A percentile compares a stretch with the other conserved stretches of the same genome.
phyloP scores from a whole-genome alignment of 2,329 filamentous ascomycete genomes.

The Aspergillus sojae region DNA sequence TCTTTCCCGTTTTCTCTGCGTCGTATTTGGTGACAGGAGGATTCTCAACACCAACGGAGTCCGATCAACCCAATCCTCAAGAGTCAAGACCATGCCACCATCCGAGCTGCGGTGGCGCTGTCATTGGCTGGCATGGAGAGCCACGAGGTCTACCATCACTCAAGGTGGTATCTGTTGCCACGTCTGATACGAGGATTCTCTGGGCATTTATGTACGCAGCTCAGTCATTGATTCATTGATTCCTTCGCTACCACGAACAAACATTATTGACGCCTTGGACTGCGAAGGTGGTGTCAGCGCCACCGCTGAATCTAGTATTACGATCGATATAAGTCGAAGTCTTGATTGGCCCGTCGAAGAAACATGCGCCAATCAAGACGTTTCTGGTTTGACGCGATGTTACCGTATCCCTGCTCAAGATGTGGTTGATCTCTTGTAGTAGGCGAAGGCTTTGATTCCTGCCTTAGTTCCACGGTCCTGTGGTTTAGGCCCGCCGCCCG shows the following conservation, averaged over 20 bases:
- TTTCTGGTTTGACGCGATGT: conserved; percentile 8
- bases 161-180: conserved; percentile 5
- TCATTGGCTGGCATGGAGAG: conserved; percentile 4
- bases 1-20: background rate
- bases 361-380: background rate
- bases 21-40: background rate
- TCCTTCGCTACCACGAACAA: background rate
- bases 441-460: background rate
- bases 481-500: background rate
- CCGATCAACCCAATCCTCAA: background rate
- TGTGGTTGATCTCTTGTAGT: background rate
- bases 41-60: conserved; percentile 2
- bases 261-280: background rate
- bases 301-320: background rate
- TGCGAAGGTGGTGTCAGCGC: background rate
- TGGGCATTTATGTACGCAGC: background rate
- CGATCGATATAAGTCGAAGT: background rate
- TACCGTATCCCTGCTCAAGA: conserved; percentile 3
- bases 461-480: background rate
- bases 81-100: background rate
- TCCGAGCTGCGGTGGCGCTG: background rate
- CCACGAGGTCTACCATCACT: conserved; percentile 4
- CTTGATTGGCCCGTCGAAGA: background rate
- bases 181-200: background rate
- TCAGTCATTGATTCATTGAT: background rate